Evolutionary conservation across 495 filamentous ascomycete genomes (phyloP), one percentile per base, ranked within the genome.

Genomic region (Lineolata rhizophorae): DNA sequence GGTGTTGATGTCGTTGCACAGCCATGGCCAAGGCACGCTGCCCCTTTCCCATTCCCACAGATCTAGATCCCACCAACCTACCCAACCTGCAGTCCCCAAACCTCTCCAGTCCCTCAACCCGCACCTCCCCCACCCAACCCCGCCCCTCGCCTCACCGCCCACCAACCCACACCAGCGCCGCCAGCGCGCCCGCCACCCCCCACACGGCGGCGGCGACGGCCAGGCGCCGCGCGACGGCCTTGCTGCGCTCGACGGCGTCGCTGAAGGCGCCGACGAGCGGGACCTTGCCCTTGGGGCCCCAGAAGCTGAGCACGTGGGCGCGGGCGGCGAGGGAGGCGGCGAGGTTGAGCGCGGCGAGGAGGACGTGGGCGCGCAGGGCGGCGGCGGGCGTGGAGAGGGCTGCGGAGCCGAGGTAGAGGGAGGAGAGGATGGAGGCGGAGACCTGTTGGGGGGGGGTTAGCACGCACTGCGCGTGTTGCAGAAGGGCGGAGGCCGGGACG

Each of bases 401-500:
- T 3, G 28, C n/a, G 16, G 46, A 4, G 46, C 49, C 17, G 47
- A 61, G 19, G 51, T 48, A 26, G 43, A 50, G 10, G 49, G 58
- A 26, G 41, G 51, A 22, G 40, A 50, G 22, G 51, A 62, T 17
- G 42, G 53, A 25, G 46, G 58, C 19, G 52, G 64, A 9, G 55
- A 70, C 37, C 51, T 70, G 10, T 14, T 9, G 2, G 27, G 14
- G 18, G 15, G 19, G 10, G 2, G 13, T 16, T 35, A 17, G 20
- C 17, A 35, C 31, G 12, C 13, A 25, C 11, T 11, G 32, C 11
- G 17, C 24, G 18, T 31, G 15, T 14, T 25, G 18, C 8, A 2
- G 15, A 15, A 19, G 14, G 4, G 22, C 27, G 18, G 11, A 2
- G 11, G 15, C 10, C 9, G 16, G 20, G 11, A 35, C 46, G 9